Conservation (phyloP, 148 eudicot species). For the Rhododendron ferrugineum region DNA sequence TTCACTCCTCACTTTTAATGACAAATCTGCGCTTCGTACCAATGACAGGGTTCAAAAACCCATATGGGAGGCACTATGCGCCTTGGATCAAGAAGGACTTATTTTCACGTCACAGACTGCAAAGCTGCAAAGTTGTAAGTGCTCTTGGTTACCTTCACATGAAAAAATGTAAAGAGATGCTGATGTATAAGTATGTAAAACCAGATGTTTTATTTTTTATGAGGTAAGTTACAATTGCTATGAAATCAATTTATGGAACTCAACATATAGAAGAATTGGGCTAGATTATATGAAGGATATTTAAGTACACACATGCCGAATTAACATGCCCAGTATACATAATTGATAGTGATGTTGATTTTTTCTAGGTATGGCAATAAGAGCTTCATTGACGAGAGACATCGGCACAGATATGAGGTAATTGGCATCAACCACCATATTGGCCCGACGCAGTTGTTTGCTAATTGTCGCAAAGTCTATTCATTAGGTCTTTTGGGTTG, state of each 20-base stretch:
- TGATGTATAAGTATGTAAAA: background rate
- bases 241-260: background rate
- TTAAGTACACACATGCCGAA: background rate
- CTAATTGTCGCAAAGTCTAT: background rate
- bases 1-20: background rate
- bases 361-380: constrained; percentile 61
- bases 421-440: background rate
- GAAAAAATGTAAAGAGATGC: background rate
- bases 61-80: constrained; percentile 99
- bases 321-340: background rate
- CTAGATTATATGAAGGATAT: background rate
- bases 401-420: constrained; percentile 99
- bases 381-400: constrained; percentile 84
- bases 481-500: background rate
- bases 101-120: constrained; percentile 58
- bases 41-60: constrained; percentile 78
- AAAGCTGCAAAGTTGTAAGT: constrained; percentile 82
- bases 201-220: background rate
- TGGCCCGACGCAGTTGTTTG: background rate
- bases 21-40: constrained; percentile 3
- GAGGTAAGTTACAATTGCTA: background rate
- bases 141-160: background rate
- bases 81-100: constrained; percentile 94
- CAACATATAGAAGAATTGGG: background rate
- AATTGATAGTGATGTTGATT: constrained; percentile 9